Evolutionary conservation across 495 filamentous ascomycete genomes (phyloP).

Genomic region (Talaromyces stipitatus): DNA sequence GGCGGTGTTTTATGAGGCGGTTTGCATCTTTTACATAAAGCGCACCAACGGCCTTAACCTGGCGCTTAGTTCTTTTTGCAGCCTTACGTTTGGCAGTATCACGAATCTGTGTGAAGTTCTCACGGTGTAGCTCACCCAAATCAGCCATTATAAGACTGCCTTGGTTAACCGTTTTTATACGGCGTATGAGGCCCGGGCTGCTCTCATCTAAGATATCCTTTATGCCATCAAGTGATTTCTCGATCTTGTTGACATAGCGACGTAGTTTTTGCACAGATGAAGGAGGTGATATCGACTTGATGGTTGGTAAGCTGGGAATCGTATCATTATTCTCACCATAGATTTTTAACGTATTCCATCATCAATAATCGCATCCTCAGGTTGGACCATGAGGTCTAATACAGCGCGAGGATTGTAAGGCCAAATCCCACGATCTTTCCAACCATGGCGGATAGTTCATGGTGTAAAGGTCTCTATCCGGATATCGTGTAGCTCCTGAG

Average conservation of each 20-base stretch:
- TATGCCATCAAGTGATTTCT: neutral
- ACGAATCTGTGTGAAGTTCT: neutral
- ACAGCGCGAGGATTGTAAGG: no score
- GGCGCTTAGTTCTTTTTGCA: neutral
- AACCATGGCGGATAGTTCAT: no score
- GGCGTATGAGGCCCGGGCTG: neutral
- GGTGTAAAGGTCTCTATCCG: no score
- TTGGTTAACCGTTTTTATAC: conserved; percentile 1
- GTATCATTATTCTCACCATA: neutral
- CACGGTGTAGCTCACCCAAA: neutral
- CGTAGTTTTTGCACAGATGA: neutral
- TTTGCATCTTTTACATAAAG: neutral
- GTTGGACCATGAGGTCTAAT: no score
- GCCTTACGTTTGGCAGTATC: neutral
- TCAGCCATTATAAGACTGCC: neutral
- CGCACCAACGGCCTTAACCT: neutral
- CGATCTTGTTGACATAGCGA: neutral
- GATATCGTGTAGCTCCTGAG: no score
- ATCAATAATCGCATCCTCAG: no score
- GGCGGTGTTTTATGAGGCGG: neutral
- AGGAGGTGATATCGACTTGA: neutral
- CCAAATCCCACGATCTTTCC: no score
- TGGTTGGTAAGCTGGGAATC: neutral
- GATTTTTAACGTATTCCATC: no score
- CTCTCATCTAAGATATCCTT: neutral